Evolutionary conservation across 2,329 filamentous ascomycete species (phyloP).

Genomic region (Akanthomyces muscarius): DNA sequence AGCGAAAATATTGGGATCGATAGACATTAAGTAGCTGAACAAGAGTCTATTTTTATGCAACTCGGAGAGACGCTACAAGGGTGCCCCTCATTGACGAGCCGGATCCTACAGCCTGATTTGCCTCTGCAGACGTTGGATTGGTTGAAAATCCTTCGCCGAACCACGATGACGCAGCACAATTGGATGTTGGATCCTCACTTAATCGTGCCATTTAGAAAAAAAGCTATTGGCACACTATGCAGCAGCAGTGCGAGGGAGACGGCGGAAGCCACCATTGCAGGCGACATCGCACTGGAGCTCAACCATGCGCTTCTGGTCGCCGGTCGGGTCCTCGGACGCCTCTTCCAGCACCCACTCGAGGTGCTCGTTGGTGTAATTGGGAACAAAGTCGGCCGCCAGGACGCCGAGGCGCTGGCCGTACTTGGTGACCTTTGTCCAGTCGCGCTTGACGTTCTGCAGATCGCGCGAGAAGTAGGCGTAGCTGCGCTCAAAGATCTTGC

Average conservation of each 20-base stretch:
- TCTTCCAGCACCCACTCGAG: slow-evolving; percentile 61
- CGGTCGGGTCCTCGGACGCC: slow-evolving; percentile 63
- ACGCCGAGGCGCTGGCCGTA: slow-evolving; percentile 73
- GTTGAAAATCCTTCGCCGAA: neutral
- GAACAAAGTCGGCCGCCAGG: slow-evolving; percentile 56
- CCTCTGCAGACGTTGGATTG: neutral
- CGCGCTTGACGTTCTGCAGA: slow-evolving; percentile 68
- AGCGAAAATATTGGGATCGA: no score
- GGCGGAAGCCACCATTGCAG: slow-evolving; percentile 59
- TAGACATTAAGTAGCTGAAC: no score
- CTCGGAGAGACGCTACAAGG: no score
- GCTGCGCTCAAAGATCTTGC: slow-evolving; percentile 75
- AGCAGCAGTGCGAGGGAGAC: slow-evolving; percentile 32
- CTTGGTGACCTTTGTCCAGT: slow-evolving; percentile 73
- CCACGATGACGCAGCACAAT: neutral
- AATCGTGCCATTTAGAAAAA: neutral
- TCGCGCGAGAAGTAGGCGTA: slow-evolving; percentile 74
- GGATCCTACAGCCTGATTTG: no score
- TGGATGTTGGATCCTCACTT: slow-evolving; percentile 5
- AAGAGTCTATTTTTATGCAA: no score
- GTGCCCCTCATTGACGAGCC: no score
- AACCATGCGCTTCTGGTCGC: slow-evolving; percentile 72
- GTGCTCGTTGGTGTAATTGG: slow-evolving; percentile 73
- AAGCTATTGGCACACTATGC: slow-evolving; percentile 9
- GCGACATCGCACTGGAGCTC: slow-evolving; percentile 65